These are phyloP conservation scores for Leishmania amazonensis DNA, from an alignment of 208 protist genomes.

Conservation along the genomic window DNA sequence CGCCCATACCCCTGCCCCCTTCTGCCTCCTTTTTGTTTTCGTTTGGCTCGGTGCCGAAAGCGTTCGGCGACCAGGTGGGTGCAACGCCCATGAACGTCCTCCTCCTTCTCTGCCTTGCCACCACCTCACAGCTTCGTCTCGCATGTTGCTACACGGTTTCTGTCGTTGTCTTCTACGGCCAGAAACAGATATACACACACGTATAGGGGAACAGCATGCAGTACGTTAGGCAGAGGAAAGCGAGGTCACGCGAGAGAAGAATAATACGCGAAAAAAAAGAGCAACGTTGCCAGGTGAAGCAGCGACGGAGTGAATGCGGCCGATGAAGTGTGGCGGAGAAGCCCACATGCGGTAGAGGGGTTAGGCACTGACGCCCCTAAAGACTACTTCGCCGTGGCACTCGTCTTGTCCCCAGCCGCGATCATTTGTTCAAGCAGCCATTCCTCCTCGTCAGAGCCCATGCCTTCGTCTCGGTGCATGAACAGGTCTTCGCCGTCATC, in stretches of 20 bases:
- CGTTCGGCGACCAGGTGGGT: neutral
- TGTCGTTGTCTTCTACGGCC: neutral
- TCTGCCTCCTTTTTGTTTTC: neutral
- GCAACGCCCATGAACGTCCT: neutral
- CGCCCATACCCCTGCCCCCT: neutral
- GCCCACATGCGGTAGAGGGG: neutral
- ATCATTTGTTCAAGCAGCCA: slow-evolving; percentile 90
- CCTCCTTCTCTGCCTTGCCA: neutral
- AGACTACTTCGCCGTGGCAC: neutral
- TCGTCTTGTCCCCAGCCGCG: neutral
- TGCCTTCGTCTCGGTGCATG: slow-evolving; percentile 58
- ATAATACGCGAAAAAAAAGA: neutral
- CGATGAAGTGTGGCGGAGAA: neutral
- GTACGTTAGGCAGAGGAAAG: neutral
- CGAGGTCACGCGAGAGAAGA: neutral
- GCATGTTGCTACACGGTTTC: too few species aligned
- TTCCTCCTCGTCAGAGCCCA: slow-evolving; percentile 75
- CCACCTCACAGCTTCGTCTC: neutral
- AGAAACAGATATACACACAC: too few species aligned
- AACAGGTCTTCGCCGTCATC: slow-evolving; percentile 47
- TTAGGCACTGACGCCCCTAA: neutral
- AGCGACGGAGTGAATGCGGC: neutral
- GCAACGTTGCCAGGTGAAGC: neutral
- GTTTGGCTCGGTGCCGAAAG: neutral
- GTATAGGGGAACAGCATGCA: neutral